Evolutionary conservation across 1,284 basidiomycete species (phyloP).

Genomic region (Ceratobasidium papillatum): DNA sequence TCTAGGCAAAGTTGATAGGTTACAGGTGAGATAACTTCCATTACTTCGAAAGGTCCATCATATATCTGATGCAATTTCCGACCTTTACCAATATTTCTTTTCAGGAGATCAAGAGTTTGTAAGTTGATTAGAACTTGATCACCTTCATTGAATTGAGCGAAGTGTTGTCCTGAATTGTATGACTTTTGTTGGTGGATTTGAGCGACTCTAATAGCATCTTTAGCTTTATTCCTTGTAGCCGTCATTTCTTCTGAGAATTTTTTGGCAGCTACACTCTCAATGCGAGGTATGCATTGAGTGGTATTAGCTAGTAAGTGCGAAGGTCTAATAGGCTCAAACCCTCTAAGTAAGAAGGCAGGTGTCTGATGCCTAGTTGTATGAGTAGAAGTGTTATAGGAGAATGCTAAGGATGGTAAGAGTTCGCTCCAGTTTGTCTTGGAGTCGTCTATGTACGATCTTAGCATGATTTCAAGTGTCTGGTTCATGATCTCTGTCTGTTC

Average conservation of each 20-base stretch:
- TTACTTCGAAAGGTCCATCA: slow-evolving; percentile 52
- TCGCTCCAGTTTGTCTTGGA: slow-evolving; percentile 46
- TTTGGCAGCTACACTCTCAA: slow-evolving; percentile 35
- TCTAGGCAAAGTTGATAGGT: slow-evolving; percentile 50
- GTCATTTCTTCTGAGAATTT: slow-evolving; percentile 30
- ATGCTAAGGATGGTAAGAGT: slow-evolving; percentile 46
- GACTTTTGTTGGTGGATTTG: slow-evolving; percentile 40
- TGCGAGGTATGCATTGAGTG: neutral
- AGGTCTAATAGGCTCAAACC: slow-evolving; percentile 44
- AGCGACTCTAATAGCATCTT: slow-evolving; percentile 44
- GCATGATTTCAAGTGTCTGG: slow-evolving; percentile 44
- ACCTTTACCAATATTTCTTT: slow-evolving; percentile 48
- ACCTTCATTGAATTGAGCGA: slow-evolving; percentile 46
- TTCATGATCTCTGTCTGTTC: slow-evolving; percentile 52
- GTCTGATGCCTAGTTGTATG: slow-evolving; percentile 44
- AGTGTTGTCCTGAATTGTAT: slow-evolving; percentile 45
- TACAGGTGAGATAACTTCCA: slow-evolving; percentile 48
- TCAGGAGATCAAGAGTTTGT: slow-evolving; percentile 47
- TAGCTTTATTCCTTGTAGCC: slow-evolving; percentile 42
- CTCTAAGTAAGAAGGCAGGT: slow-evolving; percentile 46
- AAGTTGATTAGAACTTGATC: slow-evolving; percentile 52
- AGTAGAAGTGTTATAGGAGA: slow-evolving; percentile 48
- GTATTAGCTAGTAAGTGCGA: neutral
- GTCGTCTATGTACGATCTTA: slow-evolving; percentile 42
- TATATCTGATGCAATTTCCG: slow-evolving; percentile 49